Base-by-base conservation (phyloP, 2,329 filamentous ascomycete species). In the Aspergillus pseudoterreus region DNA sequence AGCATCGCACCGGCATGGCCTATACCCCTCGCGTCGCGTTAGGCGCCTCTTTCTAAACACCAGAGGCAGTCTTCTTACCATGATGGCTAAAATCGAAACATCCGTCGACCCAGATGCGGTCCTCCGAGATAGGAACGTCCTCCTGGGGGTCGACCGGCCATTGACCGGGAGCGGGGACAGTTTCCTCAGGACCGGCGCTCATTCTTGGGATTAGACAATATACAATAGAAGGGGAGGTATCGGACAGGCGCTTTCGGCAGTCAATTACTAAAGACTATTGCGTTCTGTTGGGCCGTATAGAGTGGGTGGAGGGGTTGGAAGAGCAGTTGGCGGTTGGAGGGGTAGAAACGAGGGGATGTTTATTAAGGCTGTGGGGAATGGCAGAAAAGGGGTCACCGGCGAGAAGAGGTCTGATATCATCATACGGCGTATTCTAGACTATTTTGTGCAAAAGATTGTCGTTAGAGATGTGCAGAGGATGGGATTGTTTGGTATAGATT, bases 81-180 rank as follows among this genome's bases (percentile, higher is more conserved):
- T 97, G 94, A 71, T 99, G 94, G 75, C 92, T 95, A 75, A 99
- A 99, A 77, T 99, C 94, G 76, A 96, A 99, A 79, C 94, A 99
- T 57, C 94, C 94, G 71, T 99, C 94, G 22, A 99, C 88, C 95
- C 95, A 99, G 65, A 99, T 89, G 60, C 92, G 85, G 63, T 88
- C 84, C 51, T 86, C 79, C 22, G 73, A 75, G 43, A 86, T 76
- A 2, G 75, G 67, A 39, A 81, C 67, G 64, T 83, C 80, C 38
- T 84, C 73, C 68, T 86, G 83, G 10, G 83, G 83, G 59, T 80
- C 81, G 36, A 83, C 81, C n/a, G 83, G 83, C 83, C 83, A 86
- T 58, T 82, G 64, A 47, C 83, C 83, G 22, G 74, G 66, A 46
- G 70, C 59, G 50, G 83, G 83, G 35, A 84, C 68, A 32, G 62